Evolutionary conservation across 2,329 filamentous ascomycete genomes (phyloP), one percentile per base, ranked within the genome.

Genomic region (Exserohilum turcica): DNA sequence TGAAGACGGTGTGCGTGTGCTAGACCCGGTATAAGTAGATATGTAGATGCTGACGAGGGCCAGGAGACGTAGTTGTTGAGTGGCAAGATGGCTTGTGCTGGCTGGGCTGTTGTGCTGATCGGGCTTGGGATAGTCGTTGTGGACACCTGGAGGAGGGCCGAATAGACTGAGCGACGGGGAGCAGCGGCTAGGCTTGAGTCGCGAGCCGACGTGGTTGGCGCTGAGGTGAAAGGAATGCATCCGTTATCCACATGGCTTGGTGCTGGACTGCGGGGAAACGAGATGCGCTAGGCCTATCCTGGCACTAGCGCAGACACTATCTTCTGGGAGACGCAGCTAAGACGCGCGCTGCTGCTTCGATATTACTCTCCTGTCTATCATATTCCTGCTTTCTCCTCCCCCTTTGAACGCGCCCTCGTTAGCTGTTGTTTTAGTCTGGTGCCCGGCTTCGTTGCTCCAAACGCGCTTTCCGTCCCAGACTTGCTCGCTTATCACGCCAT

Each of bases 201-300:
- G 49, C 32, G n/a, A 24, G 13, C 19, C 28, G n/a, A 36, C 47
- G 18, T 60, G 57, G 52, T 60, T 61, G 57, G 59, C 48, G 37
- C 40, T 39, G 38, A 43, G 44, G 28, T 50, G 48, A 44, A 44
- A 44, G 43, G 48, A 31, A 48, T 44, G 44, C 38, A 56, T 37
- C 39, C 52, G 40, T 53, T 57, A 57, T 54, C 63, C 65, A 64
- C 62, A 64, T 59, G 53, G 48, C 28, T 68, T 64, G 59, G 69
- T 57, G 55, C 46, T 45, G 58, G 52, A 71, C 67, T 74, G 71
- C 71, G 71, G 71, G 70, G 71, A 71, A 72, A 44, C 15, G 33
- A 44, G 36, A 39, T 15, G 39, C 54, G 58, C 67, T 62, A 67
- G 51, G 43, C 66, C 61, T 6, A 21, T 57, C 21, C 1, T 12